Evolutionary conservation across 148 eudicot species (phyloP), one percentile per base, ranked within the genome.

Genomic region (Cornus controversa): DNA sequence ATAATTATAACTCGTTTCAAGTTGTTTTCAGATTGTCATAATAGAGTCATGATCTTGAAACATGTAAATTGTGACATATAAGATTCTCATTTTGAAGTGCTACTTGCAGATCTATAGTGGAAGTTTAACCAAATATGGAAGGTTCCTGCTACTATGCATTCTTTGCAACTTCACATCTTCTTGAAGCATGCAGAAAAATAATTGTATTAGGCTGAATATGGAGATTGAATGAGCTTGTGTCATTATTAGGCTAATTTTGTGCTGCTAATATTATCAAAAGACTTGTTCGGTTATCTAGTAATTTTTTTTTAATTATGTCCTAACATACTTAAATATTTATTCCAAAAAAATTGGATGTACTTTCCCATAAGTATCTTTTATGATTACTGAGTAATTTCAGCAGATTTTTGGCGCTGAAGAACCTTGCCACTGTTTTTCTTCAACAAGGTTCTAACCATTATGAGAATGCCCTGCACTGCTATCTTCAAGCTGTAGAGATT

Each of bases 401-500:
- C 90, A 96, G 99, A 85, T 96, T 90, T 81, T 84, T 93, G 90
- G 89, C 97, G n/a, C 81, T 96, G 69, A 96, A 96, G 83, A 96
- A 96, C 78, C 99, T 96, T 81, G 99, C 99, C 75, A 82, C 88
- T 70, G 99, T 93, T 81, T 96, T 88, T 80, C 86, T 93, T 83
- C 89, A 93, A 79, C 97, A 90, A 93, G 98, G 98, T 81, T 78
- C 91, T 71, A 77, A 78, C 54, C 84, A 81, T 72, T 76, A 91
- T 83, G 98, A 96, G 77, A 90, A 73, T 83, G 99, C 98, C 73
- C 72, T 96, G 54, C 86, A 83, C 28, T 91, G 99, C 81, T 96
- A 96, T 86, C 93, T 96, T 78, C 97, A 93, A 90, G 99, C 99
- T 74, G 98, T 92, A 71, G 99, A 96, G 82, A 96, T 96, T 79